Evolutionary conservation across 768 basidiomycete genomes (phyloP), one percentile per base, ranked within the genome.

Genomic region (Arthromyces matolae): DNA sequence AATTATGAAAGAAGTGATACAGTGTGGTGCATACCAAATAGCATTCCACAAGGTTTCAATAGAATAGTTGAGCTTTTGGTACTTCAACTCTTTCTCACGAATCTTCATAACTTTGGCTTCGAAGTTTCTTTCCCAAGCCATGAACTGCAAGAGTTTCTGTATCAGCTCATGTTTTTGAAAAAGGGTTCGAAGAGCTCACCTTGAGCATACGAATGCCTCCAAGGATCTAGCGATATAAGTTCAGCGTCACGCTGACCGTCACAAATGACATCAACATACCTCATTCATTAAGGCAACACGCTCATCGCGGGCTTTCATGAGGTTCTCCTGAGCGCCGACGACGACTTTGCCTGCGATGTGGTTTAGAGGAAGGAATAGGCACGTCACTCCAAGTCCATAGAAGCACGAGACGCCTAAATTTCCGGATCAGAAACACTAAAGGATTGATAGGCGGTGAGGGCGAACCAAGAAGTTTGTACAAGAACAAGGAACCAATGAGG

Each of bases 141-240:
- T 94, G 66, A 94, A 96, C 83, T 86, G 57, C 9, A 9, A 16
- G 19, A 5, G 32, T 27, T 9, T 19, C 8, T 19, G 44, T 13
- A 3, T 52, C 3, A 48, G 44, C 47, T 44, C 37, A 13, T 28
- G 27, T 1, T 18, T 4, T n/a, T n/a, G n/a, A n/a, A 14, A 23
- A 20, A 31, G 5, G 2, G 29, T 42, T 12, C 8, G 4, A 37
- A 8, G 19, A 16, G 40, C 40, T 22, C 31, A 75, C 75, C 59
- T 95, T 94, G 56, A 94, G 80, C 90, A 94, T 94, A 24, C 91
- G 78, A 49, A 94, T 93, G 10, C 80, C 91, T 39, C 90, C 90
- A 8, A 93, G 71, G 51, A 93, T 81, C 84, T 94, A 50, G 14
- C 39, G 8, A 43, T 9, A 25, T 13, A 25, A 23, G 29, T 9